Percentiles rank a stretch among this genome's conserved stretches.
Evolutionary conservation across 2,329 filamentous ascomycete genomes (phyloP).

Genomic region (Fusarium succisae): DNA sequence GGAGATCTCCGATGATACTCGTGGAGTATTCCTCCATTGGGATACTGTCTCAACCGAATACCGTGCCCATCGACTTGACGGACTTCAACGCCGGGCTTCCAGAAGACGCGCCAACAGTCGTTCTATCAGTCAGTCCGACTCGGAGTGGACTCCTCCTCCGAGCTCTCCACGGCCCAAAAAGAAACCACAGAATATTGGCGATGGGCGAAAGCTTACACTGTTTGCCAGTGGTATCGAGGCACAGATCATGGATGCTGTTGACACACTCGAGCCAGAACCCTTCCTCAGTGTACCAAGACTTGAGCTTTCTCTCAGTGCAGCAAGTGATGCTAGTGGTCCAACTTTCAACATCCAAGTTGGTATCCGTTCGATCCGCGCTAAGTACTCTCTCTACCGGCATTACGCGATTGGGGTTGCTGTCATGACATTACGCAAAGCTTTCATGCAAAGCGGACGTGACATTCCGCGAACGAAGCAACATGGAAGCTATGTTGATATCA

Average conservation of each 20-base stretch:
- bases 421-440: constrained; percentile 77
- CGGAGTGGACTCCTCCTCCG: constrained; percentile 61
- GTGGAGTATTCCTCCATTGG: constrained; percentile 85
- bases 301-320: constrained; percentile 85
- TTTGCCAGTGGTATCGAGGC: constrained; percentile 87
- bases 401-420: constrained; percentile 87
- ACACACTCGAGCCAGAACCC: constrained; percentile 84
- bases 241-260: constrained; percentile 87
- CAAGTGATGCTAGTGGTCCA: constrained; percentile 86
- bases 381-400: constrained; percentile 94
- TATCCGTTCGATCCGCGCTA: constrained; percentile 79
- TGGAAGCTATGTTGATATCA: constrained; percentile 33
- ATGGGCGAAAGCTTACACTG: constrained; percentile 83
- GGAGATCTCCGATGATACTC: constrained; percentile 81
- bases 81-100: constrained; percentile 63
- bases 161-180: constrained; percentile 56
- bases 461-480: constrained; percentile 46
- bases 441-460: constrained; percentile 63
- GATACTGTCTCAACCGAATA: constrained; percentile 92
- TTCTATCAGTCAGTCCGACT: constrained; percentile 73
- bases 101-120: constrained; percentile 80
- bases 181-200: constrained; percentile 67
- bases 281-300: constrained; percentile 88
- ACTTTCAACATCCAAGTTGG: constrained; percentile 88
- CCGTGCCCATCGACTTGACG: constrained; percentile 79